phyloP scores from a whole-genome alignment of 768 basidiomycete genomes.

The Suillus spraguei region DNA sequence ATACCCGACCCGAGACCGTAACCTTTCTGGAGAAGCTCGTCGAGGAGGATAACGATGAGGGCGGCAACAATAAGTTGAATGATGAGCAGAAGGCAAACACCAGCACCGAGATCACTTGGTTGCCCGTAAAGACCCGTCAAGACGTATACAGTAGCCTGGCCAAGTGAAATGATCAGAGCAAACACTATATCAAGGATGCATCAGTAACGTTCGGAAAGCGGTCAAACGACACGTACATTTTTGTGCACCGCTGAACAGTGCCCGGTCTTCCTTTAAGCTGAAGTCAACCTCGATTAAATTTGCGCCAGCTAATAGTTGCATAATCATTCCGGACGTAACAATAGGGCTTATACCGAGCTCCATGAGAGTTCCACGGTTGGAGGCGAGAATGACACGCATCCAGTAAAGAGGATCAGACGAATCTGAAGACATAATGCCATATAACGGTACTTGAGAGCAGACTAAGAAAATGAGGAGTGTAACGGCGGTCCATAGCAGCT shows the following conservation, averaged over 20 bases:
- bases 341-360: constrained; percentile 98
- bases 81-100: constrained; percentile 95
- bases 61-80: constrained; percentile 93
- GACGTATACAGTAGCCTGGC: constrained; percentile 97
- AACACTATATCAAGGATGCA: constrained; percentile 71
- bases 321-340: constrained; percentile 99
- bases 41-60: constrained; percentile 96
- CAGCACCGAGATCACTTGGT: constrained; percentile 90
- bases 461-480: constrained; percentile 99
- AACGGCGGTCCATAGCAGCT: constrained; percentile 97
- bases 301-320: constrained; percentile 98
- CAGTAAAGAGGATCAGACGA: constrained; percentile 99
- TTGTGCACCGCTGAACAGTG: constrained; percentile 96
- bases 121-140: constrained; percentile 96
- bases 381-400: constrained; percentile 99
- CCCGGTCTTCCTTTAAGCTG: constrained; percentile 94
- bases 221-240: constrained; percentile 66
- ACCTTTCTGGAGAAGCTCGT: constrained; percentile 98
- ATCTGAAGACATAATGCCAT: constrained; percentile 99
- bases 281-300: constrained; percentile 99
- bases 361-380: constrained; percentile 98
- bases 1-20: constrained; percentile 99
- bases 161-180: constrained; percentile 93
- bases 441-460: constrained; percentile 98
- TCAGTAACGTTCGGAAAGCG: constrained; percentile 3